Conservation (phyloP, 352 stramenopile genomes). For the Blastocystis sp. region DNA sequence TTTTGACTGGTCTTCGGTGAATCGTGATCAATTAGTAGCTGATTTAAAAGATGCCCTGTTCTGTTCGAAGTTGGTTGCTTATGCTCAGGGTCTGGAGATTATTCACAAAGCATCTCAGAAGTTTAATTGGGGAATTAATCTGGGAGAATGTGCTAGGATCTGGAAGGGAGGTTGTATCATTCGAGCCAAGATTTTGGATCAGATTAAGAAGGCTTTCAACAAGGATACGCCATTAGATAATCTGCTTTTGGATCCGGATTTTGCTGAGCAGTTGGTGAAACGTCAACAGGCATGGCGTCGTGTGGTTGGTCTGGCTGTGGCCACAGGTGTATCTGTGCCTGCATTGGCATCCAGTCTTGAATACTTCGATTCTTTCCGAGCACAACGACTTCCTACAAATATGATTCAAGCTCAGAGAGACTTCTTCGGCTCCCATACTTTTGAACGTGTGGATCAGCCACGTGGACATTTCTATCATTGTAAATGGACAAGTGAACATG, state of each 20-base stretch:
- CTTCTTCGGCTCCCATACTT: conserved; percentile 98
- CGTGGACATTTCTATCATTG: conserved; percentile 90
- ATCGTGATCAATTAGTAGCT: conserved; percentile 90
- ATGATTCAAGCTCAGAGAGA: conserved; percentile 97
- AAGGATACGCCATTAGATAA: conserved; percentile 87
- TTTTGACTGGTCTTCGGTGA: conserved; percentile 72
- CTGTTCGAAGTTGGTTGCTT: conserved; percentile 95
- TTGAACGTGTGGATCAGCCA: conserved; percentile 86
- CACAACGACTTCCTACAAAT: conserved; percentile 88
- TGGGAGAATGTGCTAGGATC: conserved; percentile 92
- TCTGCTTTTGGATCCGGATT: conserved; percentile 93
- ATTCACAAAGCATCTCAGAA: conserved; percentile 89
- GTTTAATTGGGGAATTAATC: conserved; percentile 91
- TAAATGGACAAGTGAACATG: conserved; percentile 90
- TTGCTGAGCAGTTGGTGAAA: conserved; percentile 88
- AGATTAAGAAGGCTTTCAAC: conserved; percentile 90
- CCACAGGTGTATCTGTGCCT: conserved; percentile 86
- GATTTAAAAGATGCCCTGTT: conserved; percentile 93
- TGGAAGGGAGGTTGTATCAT: conserved; percentile 99
- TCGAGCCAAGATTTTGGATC: conserved; percentile 90
- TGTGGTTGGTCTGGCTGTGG: conserved; percentile 90
- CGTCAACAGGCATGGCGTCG: conserved; percentile 91
- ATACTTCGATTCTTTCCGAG: conserved; percentile 97
- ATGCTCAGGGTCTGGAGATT: conserved; percentile 89
- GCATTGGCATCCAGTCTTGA: conserved; percentile 86